Evolutionary conservation across 345 rosid species (phyloP).

Genomic region (Citrus trifoliata): DNA sequence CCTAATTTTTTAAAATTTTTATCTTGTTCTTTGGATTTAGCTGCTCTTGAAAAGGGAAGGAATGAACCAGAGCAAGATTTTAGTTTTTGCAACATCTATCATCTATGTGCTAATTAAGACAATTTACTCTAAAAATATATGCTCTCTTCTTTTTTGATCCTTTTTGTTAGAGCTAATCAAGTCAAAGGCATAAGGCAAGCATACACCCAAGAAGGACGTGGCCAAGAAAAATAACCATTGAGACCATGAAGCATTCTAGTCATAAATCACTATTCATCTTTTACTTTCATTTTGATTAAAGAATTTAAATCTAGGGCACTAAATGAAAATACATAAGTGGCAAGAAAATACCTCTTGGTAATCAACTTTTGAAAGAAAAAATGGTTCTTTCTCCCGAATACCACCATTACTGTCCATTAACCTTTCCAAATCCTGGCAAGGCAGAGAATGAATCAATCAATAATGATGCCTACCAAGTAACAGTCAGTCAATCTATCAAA

Average conservation of each 20-base stretch:
- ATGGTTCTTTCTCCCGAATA: conserved; percentile 74
- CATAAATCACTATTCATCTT: background rate
- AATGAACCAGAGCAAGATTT: background rate
- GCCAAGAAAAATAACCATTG: background rate
- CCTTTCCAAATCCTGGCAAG: conserved; percentile 73
- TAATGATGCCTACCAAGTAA: background rate
- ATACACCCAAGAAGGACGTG: background rate
- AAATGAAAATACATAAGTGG: background rate
- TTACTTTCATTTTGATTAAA: background rate
- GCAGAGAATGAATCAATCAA: background rate
- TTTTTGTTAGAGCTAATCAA: background rate
- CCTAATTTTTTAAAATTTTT: background rate
- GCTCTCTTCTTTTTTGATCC: background rate
- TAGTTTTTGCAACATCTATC: background rate
- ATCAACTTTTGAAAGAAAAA: conserved; percentile 47
- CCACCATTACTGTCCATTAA: conserved; percentile 59
- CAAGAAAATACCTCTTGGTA: conserved; percentile 46
- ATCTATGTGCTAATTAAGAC: background rate
- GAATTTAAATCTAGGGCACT: background rate
- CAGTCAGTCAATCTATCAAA: background rate
- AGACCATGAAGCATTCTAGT: background rate
- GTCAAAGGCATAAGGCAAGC: background rate
- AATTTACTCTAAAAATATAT: background rate
- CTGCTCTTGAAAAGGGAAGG: background rate
- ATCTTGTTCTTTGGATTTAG: background rate